phyloP scores from a whole-genome alignment of 2,329 filamentous ascomycete genomes.

The Ilyonectria sp. region DNA sequence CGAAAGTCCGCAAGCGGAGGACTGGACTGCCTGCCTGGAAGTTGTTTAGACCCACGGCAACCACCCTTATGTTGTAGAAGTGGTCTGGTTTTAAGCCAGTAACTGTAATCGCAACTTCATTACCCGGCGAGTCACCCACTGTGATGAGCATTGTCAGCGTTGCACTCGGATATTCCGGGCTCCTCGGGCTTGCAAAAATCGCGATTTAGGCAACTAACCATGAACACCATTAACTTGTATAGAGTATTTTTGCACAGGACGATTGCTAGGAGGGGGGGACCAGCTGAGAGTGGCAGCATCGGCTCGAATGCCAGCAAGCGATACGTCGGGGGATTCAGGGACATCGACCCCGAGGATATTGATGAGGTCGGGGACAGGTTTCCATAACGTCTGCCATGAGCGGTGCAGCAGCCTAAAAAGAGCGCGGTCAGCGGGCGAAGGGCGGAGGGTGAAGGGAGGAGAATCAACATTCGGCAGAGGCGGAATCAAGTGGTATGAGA shows the following conservation, averaged over 20 bases:
- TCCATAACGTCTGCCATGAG: constrained; percentile 89
- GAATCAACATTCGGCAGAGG: constrained; percentile 8
- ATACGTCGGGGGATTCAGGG: constrained; percentile 89
- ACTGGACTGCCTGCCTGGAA: constrained; percentile 92
- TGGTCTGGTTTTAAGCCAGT: constrained; percentile 88
- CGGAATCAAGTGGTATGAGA: constrained; percentile 2
- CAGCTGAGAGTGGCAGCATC: constrained; percentile 93
- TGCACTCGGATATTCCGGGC: constrained; percentile 7
- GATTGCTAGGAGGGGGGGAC: constrained; percentile 78
- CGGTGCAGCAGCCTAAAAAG: constrained; percentile 82
- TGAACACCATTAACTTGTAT: constrained; percentile 95
- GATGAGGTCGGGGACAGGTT: constrained; percentile 91
- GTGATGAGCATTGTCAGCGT: constrained; percentile 34
- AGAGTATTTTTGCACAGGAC: constrained; percentile 86
- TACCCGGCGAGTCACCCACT: constrained; percentile 84
- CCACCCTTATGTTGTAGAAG: constrained; percentile 94
- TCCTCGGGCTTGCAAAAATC: constrained; percentile 3
- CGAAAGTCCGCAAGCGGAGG: constrained; percentile 85
- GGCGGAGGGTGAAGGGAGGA: constrained; percentile 11
- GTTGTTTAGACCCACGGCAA: constrained; percentile 91
- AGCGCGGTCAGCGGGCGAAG: constrained; percentile 33
- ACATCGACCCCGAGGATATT: constrained; percentile 94
- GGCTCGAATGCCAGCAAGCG: constrained; percentile 88
- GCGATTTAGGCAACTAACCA: constrained; percentile 68
- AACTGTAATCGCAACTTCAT: constrained; percentile 80